Percentiles rank a stretch among this genome's conserved stretches.
Conservation (phyloP, 306 rosid genomes). For the Quercus suber region DNA sequence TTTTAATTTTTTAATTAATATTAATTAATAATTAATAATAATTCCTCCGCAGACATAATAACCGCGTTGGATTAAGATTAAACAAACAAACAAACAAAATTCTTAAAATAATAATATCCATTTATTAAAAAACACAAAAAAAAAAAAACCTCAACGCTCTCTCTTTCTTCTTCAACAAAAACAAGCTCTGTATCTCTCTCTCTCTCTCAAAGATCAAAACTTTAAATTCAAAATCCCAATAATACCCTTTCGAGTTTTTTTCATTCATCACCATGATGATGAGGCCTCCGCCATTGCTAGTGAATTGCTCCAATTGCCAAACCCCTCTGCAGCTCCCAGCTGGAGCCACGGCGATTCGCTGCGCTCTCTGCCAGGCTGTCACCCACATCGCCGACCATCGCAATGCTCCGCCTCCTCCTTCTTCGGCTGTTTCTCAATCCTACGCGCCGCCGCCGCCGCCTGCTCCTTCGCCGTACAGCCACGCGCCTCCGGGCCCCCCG, state of each 20-base stretch:
- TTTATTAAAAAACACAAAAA: no score
- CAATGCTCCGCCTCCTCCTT: constrained; percentile 36
- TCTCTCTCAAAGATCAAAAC: no score
- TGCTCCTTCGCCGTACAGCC: constrained; percentile 52
- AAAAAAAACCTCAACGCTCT: no score
- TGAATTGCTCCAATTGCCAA: constrained; percentile 78
- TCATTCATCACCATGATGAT: constrained; percentile 24
- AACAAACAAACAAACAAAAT: no score
- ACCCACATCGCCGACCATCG: constrained; percentile 75
- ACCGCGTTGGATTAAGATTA: no score
- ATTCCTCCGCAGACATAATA: no score
- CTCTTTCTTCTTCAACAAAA: no score
- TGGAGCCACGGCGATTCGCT: constrained; percentile 76
- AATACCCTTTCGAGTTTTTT: constrained; percentile 5
- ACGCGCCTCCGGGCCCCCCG: constrained; percentile 62
- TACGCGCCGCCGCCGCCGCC: constrained; percentile 23
- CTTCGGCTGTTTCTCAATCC: constrained; percentile 10
- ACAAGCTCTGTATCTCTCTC: no score
- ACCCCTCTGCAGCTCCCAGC: constrained; percentile 77
- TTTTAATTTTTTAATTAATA: no score
- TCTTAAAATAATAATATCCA: no score
- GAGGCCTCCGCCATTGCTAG: constrained; percentile 26
- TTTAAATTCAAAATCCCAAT: background rate
- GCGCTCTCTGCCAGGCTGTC: constrained; percentile 79
- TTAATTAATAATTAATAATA: no score